Conservation (phyloP, 441 rosid species). For the Sinapis alba region DNA sequence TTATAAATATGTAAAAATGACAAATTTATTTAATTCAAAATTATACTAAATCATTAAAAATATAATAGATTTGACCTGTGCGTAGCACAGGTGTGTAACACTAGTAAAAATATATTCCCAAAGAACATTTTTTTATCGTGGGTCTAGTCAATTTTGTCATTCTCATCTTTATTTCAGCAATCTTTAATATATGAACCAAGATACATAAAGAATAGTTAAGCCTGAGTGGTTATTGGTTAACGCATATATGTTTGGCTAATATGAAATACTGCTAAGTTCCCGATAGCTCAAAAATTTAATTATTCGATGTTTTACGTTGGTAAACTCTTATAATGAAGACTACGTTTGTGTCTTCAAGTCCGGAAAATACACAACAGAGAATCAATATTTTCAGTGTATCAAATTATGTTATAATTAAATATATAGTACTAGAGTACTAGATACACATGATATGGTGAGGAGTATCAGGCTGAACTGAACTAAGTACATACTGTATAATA, state of each 20-base stretch:
- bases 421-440: too few species aligned
- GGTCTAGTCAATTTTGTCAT: constrained; percentile 38
- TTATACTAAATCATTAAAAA: too few species aligned
- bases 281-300: background rate
- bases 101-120: constrained; percentile 22
- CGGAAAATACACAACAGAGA: background rate
- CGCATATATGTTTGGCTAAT: constrained; percentile 33
- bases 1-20: too few species aligned
- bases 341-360: background rate
- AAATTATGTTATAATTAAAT: background rate
- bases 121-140: constrained; percentile 23
- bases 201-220: too few species aligned
- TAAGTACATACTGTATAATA: too few species aligned
- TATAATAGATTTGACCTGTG: too few species aligned
- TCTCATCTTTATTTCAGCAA: constrained; percentile 20
- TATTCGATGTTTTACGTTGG: constrained; percentile 25
- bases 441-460: too few species aligned
- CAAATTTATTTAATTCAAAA: too few species aligned
- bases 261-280: background rate
- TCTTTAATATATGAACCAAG: background rate
- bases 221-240: constrained; percentile 2
- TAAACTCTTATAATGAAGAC: background rate
- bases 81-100: too few species aligned
- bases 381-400: background rate
- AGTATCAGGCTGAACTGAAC: too few species aligned